Percentiles rank a stretch among this genome's conserved stretches.
Conservation (phyloP, 140 eudicot genomes). For the Bidens hawaiensis region DNA sequence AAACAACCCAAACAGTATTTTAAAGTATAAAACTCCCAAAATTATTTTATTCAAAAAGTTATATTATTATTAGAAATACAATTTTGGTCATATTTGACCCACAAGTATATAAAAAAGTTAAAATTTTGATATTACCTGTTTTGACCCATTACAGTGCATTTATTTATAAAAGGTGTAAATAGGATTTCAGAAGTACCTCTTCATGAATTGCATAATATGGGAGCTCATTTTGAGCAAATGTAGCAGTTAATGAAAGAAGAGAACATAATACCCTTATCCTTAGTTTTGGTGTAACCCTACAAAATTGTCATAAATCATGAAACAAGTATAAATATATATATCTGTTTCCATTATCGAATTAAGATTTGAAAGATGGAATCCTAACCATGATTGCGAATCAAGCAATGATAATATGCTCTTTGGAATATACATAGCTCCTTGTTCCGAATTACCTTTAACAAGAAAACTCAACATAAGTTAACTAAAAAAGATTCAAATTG, state of each 20-base stretch:
- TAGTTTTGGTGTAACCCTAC: constrained; percentile 53
- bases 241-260: constrained; percentile 43
- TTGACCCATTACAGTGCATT: background rate
- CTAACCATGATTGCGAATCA: constrained; percentile 64
- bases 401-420: constrained; percentile 52
- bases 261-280: constrained; percentile 48
- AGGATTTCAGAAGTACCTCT: constrained; percentile 38
- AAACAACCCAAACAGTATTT: background rate
- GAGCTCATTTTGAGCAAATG: constrained; percentile 49
- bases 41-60: background rate
- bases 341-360: constrained; percentile 9
- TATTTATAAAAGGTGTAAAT: constrained; percentile 1
- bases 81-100: background rate
- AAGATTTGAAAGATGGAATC: constrained; percentile 16
- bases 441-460: constrained; percentile 50
- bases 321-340: background rate
- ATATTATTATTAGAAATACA: background rate
- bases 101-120: background rate
- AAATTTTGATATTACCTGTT: background rate
- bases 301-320: constrained; percentile 12
- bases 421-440: constrained; percentile 52
- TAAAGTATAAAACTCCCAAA: background rate
- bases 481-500: background rate
- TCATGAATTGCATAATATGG: constrained; percentile 39
- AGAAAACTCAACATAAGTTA: constrained; percentile 14